phyloP scores from a whole-genome alignment of 2,329 filamentous ascomycete species.

The Colletotrichum sp. region DNA sequence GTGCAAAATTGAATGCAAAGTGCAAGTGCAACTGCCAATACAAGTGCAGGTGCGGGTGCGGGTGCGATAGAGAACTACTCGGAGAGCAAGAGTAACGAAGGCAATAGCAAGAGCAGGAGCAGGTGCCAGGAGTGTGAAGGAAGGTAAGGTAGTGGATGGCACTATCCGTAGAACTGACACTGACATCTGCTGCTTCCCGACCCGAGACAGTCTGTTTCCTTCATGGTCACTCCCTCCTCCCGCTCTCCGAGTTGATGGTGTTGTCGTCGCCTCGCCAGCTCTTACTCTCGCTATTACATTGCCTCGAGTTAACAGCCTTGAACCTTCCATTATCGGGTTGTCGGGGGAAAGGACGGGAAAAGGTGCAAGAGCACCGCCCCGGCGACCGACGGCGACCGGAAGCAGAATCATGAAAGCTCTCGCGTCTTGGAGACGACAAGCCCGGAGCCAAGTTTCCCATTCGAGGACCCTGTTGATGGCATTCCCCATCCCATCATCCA shows the following conservation, averaged over 20 bases:
- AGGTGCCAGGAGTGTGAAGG: neutral
- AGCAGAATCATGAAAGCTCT: neutral
- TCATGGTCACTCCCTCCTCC: neutral
- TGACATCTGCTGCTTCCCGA: neutral
- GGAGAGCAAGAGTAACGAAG: too few relatives aligned
- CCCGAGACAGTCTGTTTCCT: neutral
- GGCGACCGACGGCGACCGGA: neutral
- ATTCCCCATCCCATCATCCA: neutral
- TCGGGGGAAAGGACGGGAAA: conserved; percentile 6
- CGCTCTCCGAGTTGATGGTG: neutral
- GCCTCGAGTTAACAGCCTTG: neutral
- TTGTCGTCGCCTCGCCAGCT: neutral
- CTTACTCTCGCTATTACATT: neutral
- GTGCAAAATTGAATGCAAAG: neutral
- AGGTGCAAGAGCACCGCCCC: neutral
- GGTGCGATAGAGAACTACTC: neutral
- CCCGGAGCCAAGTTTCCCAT: conserved; percentile 1
- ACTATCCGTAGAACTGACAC: neutral
- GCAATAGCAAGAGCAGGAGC: neutral
- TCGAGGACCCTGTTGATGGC: neutral
- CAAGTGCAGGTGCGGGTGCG: neutral
- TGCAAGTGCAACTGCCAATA: neutral
- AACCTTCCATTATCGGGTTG: neutral
- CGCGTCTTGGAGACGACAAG: neutral
- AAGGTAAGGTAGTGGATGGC: neutral